Conservation (phyloP, 306 rosid genomes). For the apple (Malus domestica) region DNA sequence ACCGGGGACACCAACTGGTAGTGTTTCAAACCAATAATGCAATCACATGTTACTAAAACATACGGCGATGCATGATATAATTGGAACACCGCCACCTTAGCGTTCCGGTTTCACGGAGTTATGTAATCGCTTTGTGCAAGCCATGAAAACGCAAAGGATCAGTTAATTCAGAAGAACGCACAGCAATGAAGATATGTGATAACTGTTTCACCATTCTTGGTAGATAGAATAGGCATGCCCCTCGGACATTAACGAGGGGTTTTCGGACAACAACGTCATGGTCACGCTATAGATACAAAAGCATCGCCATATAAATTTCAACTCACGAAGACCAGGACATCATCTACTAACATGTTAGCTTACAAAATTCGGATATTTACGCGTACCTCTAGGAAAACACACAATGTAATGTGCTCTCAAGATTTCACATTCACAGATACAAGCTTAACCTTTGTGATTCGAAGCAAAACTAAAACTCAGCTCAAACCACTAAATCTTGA, state of each 20-base stretch:
- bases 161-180: too few species aligned
- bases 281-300: neutral
- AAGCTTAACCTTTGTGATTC: neutral
- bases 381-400: neutral
- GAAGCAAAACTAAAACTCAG: neutral
- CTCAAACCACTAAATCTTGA: neutral
- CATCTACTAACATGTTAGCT: neutral
- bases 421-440: neutral
- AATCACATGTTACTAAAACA: neutral
- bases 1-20: too few species aligned
- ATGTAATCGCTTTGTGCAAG: neutral
- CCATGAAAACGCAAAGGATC: neutral
- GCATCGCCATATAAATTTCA: neutral
- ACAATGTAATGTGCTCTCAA: neutral
- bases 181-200: neutral
- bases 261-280: neutral
- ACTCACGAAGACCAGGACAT: neutral
- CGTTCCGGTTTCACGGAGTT: neutral
- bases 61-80: too few species aligned
- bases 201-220: neutral
- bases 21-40: neutral
- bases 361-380: neutral
- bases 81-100: too few species aligned
- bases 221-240: neutral
- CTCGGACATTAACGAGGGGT: neutral